Base-by-base conservation (phyloP, 2,329 filamentous ascomycete genomes). In the Hypoxylon sp. region DNA sequence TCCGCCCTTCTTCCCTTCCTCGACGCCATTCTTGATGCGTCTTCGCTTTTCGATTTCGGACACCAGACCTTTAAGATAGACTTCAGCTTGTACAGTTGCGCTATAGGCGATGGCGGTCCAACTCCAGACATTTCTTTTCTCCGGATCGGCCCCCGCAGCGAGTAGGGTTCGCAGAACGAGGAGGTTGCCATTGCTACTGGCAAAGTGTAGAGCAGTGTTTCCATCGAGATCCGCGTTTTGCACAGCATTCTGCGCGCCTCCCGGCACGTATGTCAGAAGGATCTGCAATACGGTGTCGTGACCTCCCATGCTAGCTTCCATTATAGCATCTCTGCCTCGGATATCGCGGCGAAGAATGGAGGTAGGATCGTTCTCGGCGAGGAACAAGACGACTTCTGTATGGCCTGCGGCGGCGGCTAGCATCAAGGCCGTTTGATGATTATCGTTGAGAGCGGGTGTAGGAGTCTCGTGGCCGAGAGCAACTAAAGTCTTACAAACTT, bases 141-240 rank as follows among this genome's bases (percentile, higher is more conserved):
- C 85, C 0, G 92, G 88, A 72, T 94, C 91, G 0, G 94, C 93
- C 10, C 94, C 94, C 0, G 92, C 92, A 2, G 91, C 90, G 11
- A 97, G 84, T 58, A 97, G 83, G 37, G 94, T 91, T 47, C 94
- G 85, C 60, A 97, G 81, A 0, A 93, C 91, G 59, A 94, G 88
- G 50, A 97, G 80, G 73, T 95, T 92, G 1, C 94, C 94, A 74
- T 92, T 92, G 50, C 91, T 91, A 75, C 90, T 93, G 11, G 94
- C 94, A 81, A 96, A 94, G 80, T 97, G 94, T 47, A 97, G 83
- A 0, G 93, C 92, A 2, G 93, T 97, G 77, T 97, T 96, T n/a
- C 94, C 94, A 64, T 91, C 87, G 1, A 85, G 75, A 75, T 97
- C 94, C 3, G 85, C 83, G 31, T 85, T 82, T 50, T 83, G 83